Percentiles rank a stretch among this genome's conserved stretches.
Conservation (phyloP, 2,329 filamentous ascomycete genomes). For the Scedosporium aurantiacum region DNA sequence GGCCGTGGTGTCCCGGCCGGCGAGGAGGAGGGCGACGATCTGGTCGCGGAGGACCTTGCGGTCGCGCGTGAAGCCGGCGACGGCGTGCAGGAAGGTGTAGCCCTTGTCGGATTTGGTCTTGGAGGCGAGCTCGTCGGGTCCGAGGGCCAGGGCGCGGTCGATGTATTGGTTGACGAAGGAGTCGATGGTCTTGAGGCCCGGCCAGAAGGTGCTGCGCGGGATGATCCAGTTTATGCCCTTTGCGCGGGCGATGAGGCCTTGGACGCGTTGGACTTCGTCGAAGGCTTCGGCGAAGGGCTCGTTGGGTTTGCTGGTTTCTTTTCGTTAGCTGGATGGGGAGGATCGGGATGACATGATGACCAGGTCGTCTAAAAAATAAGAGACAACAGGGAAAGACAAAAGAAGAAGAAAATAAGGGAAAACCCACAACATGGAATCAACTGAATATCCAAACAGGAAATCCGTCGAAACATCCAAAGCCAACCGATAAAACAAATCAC, state of each 20-base stretch:
- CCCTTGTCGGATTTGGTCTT: constrained; percentile 58
- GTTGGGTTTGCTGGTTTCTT: constrained; percentile 32
- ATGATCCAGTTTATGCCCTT: constrained; percentile 53
- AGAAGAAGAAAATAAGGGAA: background rate
- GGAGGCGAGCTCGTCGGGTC: constrained; percentile 58
- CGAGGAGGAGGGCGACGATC: constrained; percentile 69
- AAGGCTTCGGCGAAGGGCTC: constrained; percentile 73
- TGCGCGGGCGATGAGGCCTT: constrained; percentile 54
- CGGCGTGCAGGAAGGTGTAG: constrained; percentile 79
- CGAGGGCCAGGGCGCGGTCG: constrained; percentile 57
- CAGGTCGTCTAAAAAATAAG: no score
- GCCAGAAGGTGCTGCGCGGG: constrained; percentile 53
- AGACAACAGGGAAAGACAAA: no score
- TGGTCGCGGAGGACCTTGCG: constrained; percentile 69
- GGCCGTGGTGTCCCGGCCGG: constrained; percentile 80
- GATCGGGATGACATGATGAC: no score
- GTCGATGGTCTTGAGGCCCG: constrained; percentile 58
- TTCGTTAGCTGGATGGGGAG: background rate
- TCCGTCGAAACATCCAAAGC: constrained; percentile 80
- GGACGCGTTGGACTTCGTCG: constrained; percentile 63
- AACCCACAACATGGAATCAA: constrained; percentile 8
- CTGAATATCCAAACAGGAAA: constrained; percentile 42
- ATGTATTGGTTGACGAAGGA: constrained; percentile 70
- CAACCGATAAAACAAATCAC: constrained; percentile 71
- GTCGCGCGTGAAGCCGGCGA: constrained; percentile 69